Base-by-base conservation (phyloP, 371 early-diverging fungal genomes). In the Caulochytrium protostelioides region DNA sequence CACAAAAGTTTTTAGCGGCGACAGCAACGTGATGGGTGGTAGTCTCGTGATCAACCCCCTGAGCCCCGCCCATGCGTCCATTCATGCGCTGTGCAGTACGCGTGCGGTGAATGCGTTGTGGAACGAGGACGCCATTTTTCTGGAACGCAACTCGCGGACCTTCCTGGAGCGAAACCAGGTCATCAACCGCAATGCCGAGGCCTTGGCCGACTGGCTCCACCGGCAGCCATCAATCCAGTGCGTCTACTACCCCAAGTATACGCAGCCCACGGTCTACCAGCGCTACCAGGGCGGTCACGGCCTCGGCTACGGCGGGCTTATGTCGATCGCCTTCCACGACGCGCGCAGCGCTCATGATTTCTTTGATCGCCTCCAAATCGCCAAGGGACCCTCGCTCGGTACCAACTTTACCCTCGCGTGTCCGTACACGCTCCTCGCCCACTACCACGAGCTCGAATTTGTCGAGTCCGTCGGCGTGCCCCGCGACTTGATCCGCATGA, bases 1-100 rank as follows among this genome's bases (percentile, higher is more conserved):
- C 38, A 87, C 94, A 13, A 92, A 92, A 59, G 58, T 84, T 29
- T 89, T 91, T 45, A 76, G 76, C 37, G 94, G 94, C 17, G 86
- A 85, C 52, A 71, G 80, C 42, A 87, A 94, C 51, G 91, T 89
- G n/a, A 90, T 90, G 91, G 91, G 81, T 37, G 95, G 95, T 39
- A 73, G 82, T 16, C 18, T 7, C 18, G 18, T 39, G 29, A 21
- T 32, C 45, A 22, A 5, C 34, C 7, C 10, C 25, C 16, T 14
- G 36, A 17, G 17, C 32, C 15, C 18, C 30, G 19, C 42, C 43
- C 32, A 18, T 12, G 15, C 6, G 8, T 13, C n/a, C 27, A n/a
- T 1, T 17, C 4, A 4, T n/a, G 20, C 10, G 21, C 10, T 13
- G 30, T 30, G 30, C 6, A n/a, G 13, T 6, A 30, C 30, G 7